phyloP scores from a whole-genome alignment of 176 grass and related monocot species.

The Alloteropsis semialata region DNA sequence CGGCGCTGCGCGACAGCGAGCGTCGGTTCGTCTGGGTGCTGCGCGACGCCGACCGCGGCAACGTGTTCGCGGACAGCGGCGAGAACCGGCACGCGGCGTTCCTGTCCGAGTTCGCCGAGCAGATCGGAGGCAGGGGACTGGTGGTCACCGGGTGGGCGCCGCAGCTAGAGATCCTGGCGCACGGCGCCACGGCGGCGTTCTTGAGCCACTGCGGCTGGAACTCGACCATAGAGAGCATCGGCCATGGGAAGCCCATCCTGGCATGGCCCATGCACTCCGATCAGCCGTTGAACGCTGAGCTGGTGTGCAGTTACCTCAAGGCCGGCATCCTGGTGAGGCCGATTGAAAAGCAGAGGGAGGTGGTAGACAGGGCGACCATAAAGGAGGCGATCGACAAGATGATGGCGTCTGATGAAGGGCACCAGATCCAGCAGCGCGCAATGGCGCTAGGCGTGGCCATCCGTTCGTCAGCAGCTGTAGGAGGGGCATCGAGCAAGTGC shows the following conservation, averaged over 20 bases:
- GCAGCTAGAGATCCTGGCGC: conserved; percentile 59
- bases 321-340: conserved; percentile 35
- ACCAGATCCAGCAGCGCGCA: neutral
- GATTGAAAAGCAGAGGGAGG: neutral
- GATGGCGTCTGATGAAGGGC: neutral
- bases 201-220: conserved; percentile 91
- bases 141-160: conserved; percentile 55
- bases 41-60: conserved; percentile 42
- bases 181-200: conserved; percentile 45
- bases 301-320: conserved; percentile 35
- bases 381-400: neutral
- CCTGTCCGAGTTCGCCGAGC: neutral
- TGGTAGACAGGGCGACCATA: neutral
- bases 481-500: neutral
- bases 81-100: conserved; percentile 12
- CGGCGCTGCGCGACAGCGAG: conserved; percentile 32
- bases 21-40: conserved; percentile 55
- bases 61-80: conserved; percentile 1
- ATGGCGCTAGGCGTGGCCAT: neutral
- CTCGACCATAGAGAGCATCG: conserved; percentile 62
- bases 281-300: conserved; percentile 43
- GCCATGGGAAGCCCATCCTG: conserved; percentile 52
- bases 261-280: conserved; percentile 74
- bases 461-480: neutral
- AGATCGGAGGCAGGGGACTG: conserved; percentile 8